Conservation (phyloP, 768 basidiomycete genomes). For the Boletus bicolor region DNA sequence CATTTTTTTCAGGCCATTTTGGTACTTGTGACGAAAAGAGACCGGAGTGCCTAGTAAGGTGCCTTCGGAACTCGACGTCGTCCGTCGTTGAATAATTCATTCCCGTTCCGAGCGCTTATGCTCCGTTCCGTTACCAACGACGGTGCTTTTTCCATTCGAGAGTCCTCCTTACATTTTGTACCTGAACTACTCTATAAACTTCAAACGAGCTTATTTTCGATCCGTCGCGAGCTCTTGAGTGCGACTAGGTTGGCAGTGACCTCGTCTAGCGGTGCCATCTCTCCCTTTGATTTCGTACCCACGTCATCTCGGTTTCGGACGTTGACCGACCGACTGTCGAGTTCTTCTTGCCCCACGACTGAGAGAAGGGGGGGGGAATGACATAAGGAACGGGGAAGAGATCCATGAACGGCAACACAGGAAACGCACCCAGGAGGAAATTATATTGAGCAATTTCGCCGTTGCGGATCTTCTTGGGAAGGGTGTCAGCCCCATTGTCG, state of each 20-base stretch:
- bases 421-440: slow-evolving; percentile 82
- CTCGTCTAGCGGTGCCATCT: slow-evolving; percentile 70
- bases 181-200: slow-evolving; percentile 12
- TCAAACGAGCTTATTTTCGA: slow-evolving; percentile 51
- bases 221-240: slow-evolving; percentile 59
- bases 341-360: slow-evolving; percentile 96
- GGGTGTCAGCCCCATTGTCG: slow-evolving; percentile 87
- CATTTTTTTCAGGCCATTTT: too few species aligned
- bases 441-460: slow-evolving; percentile 98
- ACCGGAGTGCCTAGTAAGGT: too few species aligned
- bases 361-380: neutral
- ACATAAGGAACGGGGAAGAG: neutral
- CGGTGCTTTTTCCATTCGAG: neutral
- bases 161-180: neutral
- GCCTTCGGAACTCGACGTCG: neutral
- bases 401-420: neutral
- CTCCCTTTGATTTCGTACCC: slow-evolving; percentile 76
- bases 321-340: slow-evolving; percentile 84
- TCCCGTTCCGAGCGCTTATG: neutral
- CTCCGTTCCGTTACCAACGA: neutral
- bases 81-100: too few species aligned
- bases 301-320: slow-evolving; percentile 94
- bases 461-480: slow-evolving; percentile 96
- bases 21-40: too few species aligned
- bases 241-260: slow-evolving; percentile 65